Base-by-base conservation (phyloP, 164 flowering plant species). In the Macadamia integrifolia region DNA sequence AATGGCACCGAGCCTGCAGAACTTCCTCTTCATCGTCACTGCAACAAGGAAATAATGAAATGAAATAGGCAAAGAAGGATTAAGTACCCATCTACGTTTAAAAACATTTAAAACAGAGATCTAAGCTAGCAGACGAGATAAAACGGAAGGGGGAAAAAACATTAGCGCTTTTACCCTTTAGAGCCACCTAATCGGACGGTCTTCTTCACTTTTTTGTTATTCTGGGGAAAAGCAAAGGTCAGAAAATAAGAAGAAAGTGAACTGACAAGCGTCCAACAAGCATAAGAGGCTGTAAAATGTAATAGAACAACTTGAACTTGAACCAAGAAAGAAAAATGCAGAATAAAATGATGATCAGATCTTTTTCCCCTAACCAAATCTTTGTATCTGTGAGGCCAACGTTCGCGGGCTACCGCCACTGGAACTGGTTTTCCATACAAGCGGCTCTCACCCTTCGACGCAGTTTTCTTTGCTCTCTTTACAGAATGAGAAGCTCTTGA, bases 1-100 rank as follows among this genome's bases (percentile, higher is more conserved):
- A 84, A 58, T 84, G 87, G 15, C 72, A 53, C 50, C 64, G 61
- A 0, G 79, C 87, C 50, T 43, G 66, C 56, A 80, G 12, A 48
- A 56, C n/a, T 28, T 55, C 78, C 1, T 53, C 68, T 1, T 70
- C 77, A 2, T 40, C 74, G 40, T 5, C 40, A 35, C 40, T 35
- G 40, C 3, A 35, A 5, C 40, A 23, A 23, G 23, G 0, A 23
- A 23, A 23, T 23, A 23, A 23, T 23, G 23, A 23, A 23, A 23
- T 23, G 23, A 23, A 23, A 23, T 23, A 23, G 23, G 23, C 23
- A 23, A 23, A 23, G 23, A 23, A 23, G 23, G 23, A 23, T 23
- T 23, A 23, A 23, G 23, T 23, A 23, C 23, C 23, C 23, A 23
- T 23, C 23, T 23, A 23, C 23, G 23, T 23, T 23, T 23, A 23